phyloP scores from a whole-genome alignment of 768 basidiomycete species.

The Lactarius trivialis region DNA sequence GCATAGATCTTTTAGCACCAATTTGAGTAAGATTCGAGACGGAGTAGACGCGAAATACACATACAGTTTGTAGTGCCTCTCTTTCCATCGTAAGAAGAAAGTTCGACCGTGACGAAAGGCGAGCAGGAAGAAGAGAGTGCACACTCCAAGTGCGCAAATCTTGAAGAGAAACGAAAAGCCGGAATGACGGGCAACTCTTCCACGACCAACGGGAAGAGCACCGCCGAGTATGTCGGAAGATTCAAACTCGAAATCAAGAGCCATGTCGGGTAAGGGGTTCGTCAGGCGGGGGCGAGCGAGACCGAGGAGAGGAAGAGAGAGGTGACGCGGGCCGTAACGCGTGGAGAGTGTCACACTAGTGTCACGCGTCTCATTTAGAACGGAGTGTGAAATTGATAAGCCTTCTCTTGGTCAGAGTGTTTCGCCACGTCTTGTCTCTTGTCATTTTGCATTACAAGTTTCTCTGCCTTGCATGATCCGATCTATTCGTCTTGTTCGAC shows the following conservation, averaged over 20 bases:
- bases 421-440: neutral
- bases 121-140: conserved; percentile 26
- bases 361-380: conserved; percentile 6
- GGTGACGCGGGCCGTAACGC: conserved; percentile 13
- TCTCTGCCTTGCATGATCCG: neutral
- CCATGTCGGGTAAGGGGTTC: conserved; percentile 40
- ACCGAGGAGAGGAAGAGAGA: neutral
- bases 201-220: conserved; percentile 29
- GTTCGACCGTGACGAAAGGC: conserved; percentile 28
- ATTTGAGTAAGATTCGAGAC: conserved; percentile 7
- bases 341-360: conserved; percentile 1
- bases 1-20: conserved; percentile 47
- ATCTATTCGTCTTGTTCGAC: conserved; percentile 19
- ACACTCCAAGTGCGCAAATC: conserved; percentile 16
- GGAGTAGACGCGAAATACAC: conserved; percentile 26
- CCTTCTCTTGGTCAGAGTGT: neutral
- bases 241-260: conserved; percentile 39
- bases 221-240: conserved; percentile 68
- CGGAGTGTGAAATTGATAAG: conserved; percentile 8
- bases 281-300: conserved; percentile 23
- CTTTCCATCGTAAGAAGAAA: conserved; percentile 50
- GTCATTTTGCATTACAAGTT: neutral
- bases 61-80: conserved; percentile 60
- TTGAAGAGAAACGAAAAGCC: conserved; percentile 20
- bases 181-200: conserved; percentile 18